These are phyloP conservation scores for Nemania sp. DNA, from an alignment of 2,329 filamentous ascomycete genomes.

Conservation along the genomic window DNA sequence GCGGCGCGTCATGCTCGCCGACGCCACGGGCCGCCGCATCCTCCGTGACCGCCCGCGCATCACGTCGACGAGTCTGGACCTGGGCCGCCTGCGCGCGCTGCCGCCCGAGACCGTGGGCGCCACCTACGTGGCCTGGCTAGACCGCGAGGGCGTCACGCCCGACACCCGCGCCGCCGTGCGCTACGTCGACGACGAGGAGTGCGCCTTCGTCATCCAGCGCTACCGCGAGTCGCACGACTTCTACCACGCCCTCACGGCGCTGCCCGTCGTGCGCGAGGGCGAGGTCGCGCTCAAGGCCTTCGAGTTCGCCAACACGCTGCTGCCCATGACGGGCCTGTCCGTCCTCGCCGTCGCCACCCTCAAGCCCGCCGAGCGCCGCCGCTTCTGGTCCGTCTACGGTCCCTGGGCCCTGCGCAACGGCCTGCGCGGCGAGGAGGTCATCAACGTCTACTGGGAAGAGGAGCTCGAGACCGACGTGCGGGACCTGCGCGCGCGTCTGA, in stretches of 20 bases:
- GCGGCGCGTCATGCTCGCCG: conserved; percentile 85
- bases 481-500: conserved; percentile 72
- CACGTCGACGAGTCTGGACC: conserved; percentile 70
- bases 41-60: conserved; percentile 88
- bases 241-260: conserved; percentile 89
- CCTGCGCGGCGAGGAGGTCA: conserved; percentile 73
- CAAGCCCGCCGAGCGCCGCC: conserved; percentile 76
- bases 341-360: conserved; percentile 84
- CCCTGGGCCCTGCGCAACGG: conserved; percentile 93
- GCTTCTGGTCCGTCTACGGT: conserved; percentile 76
- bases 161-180: conserved; percentile 82
- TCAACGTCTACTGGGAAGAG: conserved; percentile 99
- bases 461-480: conserved; percentile 82
- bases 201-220: conserved; percentile 97
- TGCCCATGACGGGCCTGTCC: conserved; percentile 93
- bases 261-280: conserved; percentile 91
- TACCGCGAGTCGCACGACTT: conserved; percentile 98
- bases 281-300: conserved; percentile 98
- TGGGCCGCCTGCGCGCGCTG: conserved; percentile 72
- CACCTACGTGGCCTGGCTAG: conserved; percentile 88
- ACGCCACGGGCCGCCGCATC: conserved; percentile 85
- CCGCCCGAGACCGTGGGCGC: conserved; percentile 76
- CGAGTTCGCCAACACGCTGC: conserved; percentile 90
- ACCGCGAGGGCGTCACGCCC: conserved; percentile 88
- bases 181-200: conserved; percentile 94